Percentiles rank a stretch among this genome's conserved stretches.
Evolutionary conservation across 805 yeast species (phyloP).

Genomic region (Starmerella stigmatis): DNA sequence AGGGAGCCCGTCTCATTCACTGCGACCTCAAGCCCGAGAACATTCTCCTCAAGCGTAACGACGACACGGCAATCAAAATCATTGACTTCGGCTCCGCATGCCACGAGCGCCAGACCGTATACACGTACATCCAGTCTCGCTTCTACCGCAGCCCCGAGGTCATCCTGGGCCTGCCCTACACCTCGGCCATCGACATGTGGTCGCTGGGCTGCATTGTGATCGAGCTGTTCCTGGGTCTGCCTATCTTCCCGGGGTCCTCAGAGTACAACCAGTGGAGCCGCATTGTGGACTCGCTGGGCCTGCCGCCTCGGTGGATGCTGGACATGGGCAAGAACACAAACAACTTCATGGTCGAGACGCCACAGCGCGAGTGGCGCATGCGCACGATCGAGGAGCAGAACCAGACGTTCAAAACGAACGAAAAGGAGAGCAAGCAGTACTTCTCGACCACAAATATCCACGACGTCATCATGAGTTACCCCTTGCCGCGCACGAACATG

Average conservation of each 20-base stretch:
- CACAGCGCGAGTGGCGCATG: conserved; percentile 32
- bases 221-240: conserved; percentile 82
- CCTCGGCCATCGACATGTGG: conserved; percentile 95
- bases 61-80: conserved; percentile 76
- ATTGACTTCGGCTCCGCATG: conserved; percentile 97
- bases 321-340: conserved; percentile 83
- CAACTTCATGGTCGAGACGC: conserved; percentile 48
- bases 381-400: conserved; percentile 47
- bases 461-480: conserved; percentile 69
- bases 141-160: conserved; percentile 95
- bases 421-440: conserved; percentile 76
- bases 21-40: conserved; percentile 97
- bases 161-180: conserved; percentile 79
- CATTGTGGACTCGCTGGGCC: conserved; percentile 69
- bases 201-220: conserved; percentile 88
- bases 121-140: conserved; percentile 84
- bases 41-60: conserved; percentile 66
- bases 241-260: conserved; percentile 87
- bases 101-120: conserved; percentile 77
- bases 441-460: conserved; percentile 54
- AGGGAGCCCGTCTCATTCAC: conserved; percentile 76
- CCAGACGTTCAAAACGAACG: conserved; percentile 36
- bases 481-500: conserved; percentile 34
- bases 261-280: conserved; percentile 84
- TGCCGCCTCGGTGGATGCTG: conserved; percentile 91